Base-by-base conservation (phyloP, 2,329 filamentous ascomycete species). In the Parascedosporium putredinis region DNA sequence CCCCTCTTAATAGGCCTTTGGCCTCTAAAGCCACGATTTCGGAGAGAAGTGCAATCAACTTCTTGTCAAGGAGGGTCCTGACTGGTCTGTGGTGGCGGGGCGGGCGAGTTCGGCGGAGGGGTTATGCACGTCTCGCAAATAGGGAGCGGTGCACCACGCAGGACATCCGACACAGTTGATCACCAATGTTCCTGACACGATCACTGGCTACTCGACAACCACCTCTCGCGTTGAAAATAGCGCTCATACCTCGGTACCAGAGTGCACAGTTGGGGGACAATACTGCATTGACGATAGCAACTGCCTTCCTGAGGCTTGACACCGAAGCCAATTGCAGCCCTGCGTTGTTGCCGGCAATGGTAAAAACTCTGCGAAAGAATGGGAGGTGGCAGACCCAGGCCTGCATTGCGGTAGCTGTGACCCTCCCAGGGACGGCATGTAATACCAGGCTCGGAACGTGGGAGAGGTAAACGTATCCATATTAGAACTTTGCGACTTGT, bases 381-480 rank as follows among this genome's bases (percentile, higher is more conserved):
- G 20, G 38, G 38, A 20, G 38, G 38, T n/a, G 38, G 16, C 20
- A 20, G 38, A 42, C 16, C n/a, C 18, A 42, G 18, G 20, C 38
- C 23, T 42, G 38, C 38, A 43, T 43, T 22, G 24, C 38, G 16
- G 36, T 12, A 43, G 36, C 36, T 33, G 47, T 36, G 47, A 43
- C 36, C 47, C 43, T 24, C 47, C 40, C 36, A 43, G 36, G 47
- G 23, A 24, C 34, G 22, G n/a, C 47, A 49, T 49, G 18, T 29
- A n/a, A n/a, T n/a, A 38, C 29, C 27, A 25, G 47, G n/a, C 36
- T 36, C 42, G 47, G 47, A 49, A 49, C 47, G n/a, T n/a, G n/a
- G n/a, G n/a, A n/a, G n/a, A n/a, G n/a, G n/a, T n/a, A n/a, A n/a
- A n/a, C n/a, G n/a, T n/a, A n/a, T n/a, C n/a, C n/a, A n/a, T n/a